Evolutionary conservation across 805 yeast genomes (phyloP).

Genomic region (Ogataea methylovora): DNA sequence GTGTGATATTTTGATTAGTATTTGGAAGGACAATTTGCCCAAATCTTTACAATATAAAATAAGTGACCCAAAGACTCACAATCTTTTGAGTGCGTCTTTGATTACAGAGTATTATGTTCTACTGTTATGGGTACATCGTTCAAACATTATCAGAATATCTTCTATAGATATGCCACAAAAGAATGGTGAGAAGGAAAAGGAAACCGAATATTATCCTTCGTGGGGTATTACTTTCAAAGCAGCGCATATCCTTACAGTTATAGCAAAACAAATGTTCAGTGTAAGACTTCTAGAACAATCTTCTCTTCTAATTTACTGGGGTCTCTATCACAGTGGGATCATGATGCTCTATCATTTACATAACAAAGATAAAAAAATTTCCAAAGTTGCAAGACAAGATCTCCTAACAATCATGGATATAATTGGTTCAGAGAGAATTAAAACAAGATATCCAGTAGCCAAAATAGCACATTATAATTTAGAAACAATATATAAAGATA

Average conservation of each 20-base stretch:
- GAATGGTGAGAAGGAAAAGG: neutral
- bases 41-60: conserved; percentile 51
- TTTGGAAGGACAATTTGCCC: conserved; percentile 66
- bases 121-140: conserved; percentile 59
- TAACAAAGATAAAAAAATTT: conserved; percentile 24
- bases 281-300: conserved; percentile 35
- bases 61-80: conserved; percentile 28
- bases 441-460: neutral
- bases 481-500: conserved; percentile 34
- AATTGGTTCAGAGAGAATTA: conserved; percentile 9
- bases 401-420: conserved; percentile 33
- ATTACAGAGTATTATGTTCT: conserved; percentile 65
- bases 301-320: conserved; percentile 38
- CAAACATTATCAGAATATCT: conserved; percentile 44
- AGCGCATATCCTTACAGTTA: conserved; percentile 64
- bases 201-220: conserved; percentile 50
- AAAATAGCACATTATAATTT: conserved; percentile 24
- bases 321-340: conserved; percentile 37
- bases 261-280: conserved; percentile 53
- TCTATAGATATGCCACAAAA: neutral
- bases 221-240: conserved; percentile 81
- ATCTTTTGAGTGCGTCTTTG: conserved; percentile 46
- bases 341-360: conserved; percentile 58
- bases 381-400: conserved; percentile 29
- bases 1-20: conserved; percentile 68